Evolutionary conservation across 495 filamentous ascomycete species (phyloP), one percentile per base, ranked within the genome.

Genomic region (Aspergillus coremiiformis): DNA sequence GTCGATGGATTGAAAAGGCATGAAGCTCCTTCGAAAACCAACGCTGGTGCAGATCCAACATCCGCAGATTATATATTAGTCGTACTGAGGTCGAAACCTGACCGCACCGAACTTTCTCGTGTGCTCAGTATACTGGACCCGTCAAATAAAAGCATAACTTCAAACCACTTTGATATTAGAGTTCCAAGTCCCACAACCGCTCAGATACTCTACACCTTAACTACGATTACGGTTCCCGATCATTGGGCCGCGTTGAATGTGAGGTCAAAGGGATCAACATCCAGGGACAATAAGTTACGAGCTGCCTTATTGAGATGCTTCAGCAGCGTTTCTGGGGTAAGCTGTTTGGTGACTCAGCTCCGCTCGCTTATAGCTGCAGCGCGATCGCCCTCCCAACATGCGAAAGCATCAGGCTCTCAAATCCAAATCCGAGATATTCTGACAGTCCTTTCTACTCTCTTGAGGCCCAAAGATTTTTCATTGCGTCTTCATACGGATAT

Each of bases 251-350:
- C 78, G 24, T 56, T 89, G 23, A 66, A 74, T 49, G 68, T 75
- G 53, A 72, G 73, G 48, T 69, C 68, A 12, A 57, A 59, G 42
- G 52, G 52, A 19, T 63, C 55, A 11, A 65, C 62, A 35, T 49
- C 64, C 30, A 60, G 57, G 49, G 61, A 65, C 47, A 44, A 42
- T 19, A 76, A 72, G 51, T 17, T 55, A 30, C 66, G 65, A 41
- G 66, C 52, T 24, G 61, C 79, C 4, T 64, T 98, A 12, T 49
- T 88, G 6, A 68, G 71, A 60, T 91, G 85, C 61, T 71, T 98
- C 2, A 76, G 76, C 47, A 94, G 84, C 53, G 69, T 90, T 24
- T 69, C 81, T 5, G 92, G 89, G 4, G 64, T 92, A 23, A 87
- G 86, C 29, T 82, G 85, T 20, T 68, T 92, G 19, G 55, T 86